phyloP scores from a whole-genome alignment of 2,329 filamentous ascomycete genomes.

The Aspergillus piperis region DNA sequence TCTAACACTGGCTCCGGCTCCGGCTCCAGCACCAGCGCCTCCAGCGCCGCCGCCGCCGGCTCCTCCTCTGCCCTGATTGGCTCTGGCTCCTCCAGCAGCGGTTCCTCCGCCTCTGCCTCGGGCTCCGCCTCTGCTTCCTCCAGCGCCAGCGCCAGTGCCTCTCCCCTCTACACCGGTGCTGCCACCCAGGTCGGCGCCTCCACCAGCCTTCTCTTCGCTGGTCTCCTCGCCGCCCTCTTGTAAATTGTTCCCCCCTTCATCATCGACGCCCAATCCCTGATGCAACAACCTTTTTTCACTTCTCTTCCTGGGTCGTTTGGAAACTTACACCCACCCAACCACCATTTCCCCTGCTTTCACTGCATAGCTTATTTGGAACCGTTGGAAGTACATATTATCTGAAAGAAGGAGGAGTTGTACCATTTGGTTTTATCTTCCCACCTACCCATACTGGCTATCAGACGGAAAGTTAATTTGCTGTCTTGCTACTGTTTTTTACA shows the following conservation, averaged over 20 bases:
- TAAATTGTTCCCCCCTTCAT: conserved; percentile 16
- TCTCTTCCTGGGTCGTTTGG: not conserved
- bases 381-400: conserved; percentile 1
- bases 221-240: conserved; percentile 31
- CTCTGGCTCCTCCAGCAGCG: not conserved
- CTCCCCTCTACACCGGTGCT: conserved; percentile 21
- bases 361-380: conserved; percentile 2
- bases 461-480: not conserved
- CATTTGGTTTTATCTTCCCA: not conserved
- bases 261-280: conserved; percentile 1
- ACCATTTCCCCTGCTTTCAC: conserved; percentile 1
- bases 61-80: not conserved
- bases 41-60: conserved; percentile 16
- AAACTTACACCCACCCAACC: not conserved
- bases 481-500: not conserved
- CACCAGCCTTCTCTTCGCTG: conserved; percentile 21
- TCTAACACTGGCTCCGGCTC: conserved; percentile 12
- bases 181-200: conserved; percentile 27
- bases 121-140: conserved; percentile 9
- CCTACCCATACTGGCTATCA: not conserved
- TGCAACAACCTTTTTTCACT: not conserved
- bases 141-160: conserved; percentile 21
- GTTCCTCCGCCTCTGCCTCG: conserved; percentile 13
- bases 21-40: conserved; percentile 12
- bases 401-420: not conserved